A percentile compares a stretch with the other conserved stretches of the same genome.
These are phyloP conservation scores for Trichoderma orchidacearum DNA, from an alignment of 495 filamentous ascomycete genomes.

Conservation along the genomic window DNA sequence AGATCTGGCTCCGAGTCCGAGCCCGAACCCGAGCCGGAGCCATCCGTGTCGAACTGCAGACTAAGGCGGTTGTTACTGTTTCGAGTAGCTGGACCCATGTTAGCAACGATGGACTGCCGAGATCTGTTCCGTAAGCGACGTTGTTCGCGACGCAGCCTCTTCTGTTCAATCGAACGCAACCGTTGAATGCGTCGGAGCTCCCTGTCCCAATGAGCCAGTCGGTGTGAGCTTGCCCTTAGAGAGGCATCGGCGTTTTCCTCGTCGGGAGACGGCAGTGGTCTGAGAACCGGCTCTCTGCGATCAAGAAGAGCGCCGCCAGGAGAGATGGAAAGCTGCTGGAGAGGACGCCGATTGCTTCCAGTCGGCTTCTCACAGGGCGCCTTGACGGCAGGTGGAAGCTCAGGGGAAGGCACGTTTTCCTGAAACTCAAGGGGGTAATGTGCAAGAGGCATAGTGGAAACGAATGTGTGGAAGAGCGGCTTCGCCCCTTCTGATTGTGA, in stretches of 20 bases:
- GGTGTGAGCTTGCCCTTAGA: background rate
- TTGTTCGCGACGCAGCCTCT: background rate
- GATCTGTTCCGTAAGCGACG: background rate
- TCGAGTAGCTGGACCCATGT: background rate
- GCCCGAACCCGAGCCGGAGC: background rate
- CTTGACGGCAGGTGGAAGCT: background rate
- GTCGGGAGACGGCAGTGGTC: background rate
- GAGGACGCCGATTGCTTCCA: background rate
- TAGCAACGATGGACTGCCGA: background rate
- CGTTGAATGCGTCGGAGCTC: background rate
- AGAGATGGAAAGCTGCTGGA: background rate
- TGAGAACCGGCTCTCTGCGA: background rate
- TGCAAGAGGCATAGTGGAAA: background rate
- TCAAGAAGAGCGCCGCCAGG: background rate
- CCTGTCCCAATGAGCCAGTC: background rate
- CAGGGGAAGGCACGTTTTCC: background rate
- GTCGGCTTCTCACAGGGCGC: background rate
- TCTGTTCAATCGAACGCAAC: background rate
- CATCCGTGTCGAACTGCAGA: background rate
- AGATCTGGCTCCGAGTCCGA: background rate
- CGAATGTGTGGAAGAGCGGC: background rate
- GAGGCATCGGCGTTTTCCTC: background rate
- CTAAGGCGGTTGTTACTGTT: background rate
- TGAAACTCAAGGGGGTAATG: background rate
- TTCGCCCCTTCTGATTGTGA: background rate